Percentiles rank a stretch among this genome's conserved stretches.
Conservation (phyloP, 352 stramenopile genomes). For the Phytopythium ostracodes region DNA sequence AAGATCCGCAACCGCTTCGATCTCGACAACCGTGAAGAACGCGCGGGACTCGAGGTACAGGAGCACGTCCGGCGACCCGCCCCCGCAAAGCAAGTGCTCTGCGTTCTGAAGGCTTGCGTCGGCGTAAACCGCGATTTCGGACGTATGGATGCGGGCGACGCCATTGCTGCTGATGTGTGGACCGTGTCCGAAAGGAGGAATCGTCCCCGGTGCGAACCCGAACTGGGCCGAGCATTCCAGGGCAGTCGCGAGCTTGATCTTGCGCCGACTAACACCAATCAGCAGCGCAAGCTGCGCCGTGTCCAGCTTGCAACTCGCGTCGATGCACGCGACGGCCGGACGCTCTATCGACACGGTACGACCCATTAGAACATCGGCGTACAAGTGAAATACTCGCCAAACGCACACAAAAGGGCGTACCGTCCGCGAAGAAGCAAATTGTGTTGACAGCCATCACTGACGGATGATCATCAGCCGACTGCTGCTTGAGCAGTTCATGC, state of each 20-base stretch:
- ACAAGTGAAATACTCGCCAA: not conserved
- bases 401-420: slow-evolving; percentile 14
- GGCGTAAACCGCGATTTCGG: slow-evolving; percentile 29
- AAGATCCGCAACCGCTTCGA: slow-evolving; percentile 36
- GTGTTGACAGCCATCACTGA: slow-evolving; percentile 54
- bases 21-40: slow-evolving; percentile 38
- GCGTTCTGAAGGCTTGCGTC: slow-evolving; percentile 31
- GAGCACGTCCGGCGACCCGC: slow-evolving; percentile 37
- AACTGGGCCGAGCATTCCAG: slow-evolving; percentile 56
- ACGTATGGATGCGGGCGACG: not conserved
- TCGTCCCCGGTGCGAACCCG: slow-evolving; percentile 57
- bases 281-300: slow-evolving; percentile 44
- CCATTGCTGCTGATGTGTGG: not conserved
- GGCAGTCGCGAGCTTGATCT: slow-evolving; percentile 61
- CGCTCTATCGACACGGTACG: slow-evolving; percentile 21
- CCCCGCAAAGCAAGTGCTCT: slow-evolving; percentile 39
- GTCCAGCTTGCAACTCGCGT: slow-evolving; percentile 56
- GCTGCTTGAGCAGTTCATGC: slow-evolving; percentile 21
- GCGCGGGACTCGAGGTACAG: slow-evolving; percentile 33
- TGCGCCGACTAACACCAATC: slow-evolving; percentile 48
- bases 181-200: slow-evolving; percentile 57
- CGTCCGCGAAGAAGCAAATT: slow-evolving; percentile 73
- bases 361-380: slow-evolving; percentile 1
- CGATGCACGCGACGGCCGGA: slow-evolving; percentile 56
- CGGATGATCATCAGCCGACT: slow-evolving; percentile 12